Percentiles rank a stretch among this genome's conserved stretches.
phyloP scores from a whole-genome alignment of 2,329 filamentous ascomycete species.

The Dryadomyces sulphureus region DNA sequence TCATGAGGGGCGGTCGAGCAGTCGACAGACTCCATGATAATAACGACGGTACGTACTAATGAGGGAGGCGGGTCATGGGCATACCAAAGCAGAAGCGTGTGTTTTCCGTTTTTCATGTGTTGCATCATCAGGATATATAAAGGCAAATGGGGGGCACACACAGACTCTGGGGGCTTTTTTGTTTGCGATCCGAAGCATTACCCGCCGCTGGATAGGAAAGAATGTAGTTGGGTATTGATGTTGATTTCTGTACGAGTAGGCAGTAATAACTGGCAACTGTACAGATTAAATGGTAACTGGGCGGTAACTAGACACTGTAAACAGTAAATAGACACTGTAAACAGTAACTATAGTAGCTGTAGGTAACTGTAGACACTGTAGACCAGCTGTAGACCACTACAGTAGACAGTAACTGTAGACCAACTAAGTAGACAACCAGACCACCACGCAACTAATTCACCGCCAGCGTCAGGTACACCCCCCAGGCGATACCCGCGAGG shows the following conservation, averaged over 20 bases:
- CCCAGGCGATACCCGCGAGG: conserved; percentile 55
- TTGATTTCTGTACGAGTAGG: too few relatives aligned
- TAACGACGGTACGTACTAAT: conserved; percentile 1
- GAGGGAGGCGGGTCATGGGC: background rate
- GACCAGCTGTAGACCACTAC: too few relatives aligned
- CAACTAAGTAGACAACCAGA: too few relatives aligned
- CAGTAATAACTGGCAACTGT: too few relatives aligned
- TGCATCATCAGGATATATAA: background rate
- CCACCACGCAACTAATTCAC: too few relatives aligned
- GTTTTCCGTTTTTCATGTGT: background rate
- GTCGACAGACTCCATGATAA: background rate
- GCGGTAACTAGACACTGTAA: too few relatives aligned
- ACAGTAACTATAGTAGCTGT: too few relatives aligned
- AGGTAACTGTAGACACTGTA: too few relatives aligned
- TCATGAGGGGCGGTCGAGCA: too few relatives aligned
- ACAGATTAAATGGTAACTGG: too few relatives aligned
- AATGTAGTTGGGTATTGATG: background rate
- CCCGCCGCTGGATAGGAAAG: background rate
- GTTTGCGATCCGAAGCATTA: background rate
- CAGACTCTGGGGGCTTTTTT: background rate
- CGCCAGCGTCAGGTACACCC: conserved; percentile 53
- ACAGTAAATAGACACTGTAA: too few relatives aligned
- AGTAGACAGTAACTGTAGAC: too few relatives aligned
- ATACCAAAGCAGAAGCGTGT: background rate
- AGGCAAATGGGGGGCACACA: background rate